A percentile compares a stretch with the other conserved stretches of the same genome.
These are phyloP conservation scores for Croton laevigatus DNA, from an alignment of 441 rosid genomes.

Conservation along the genomic window DNA sequence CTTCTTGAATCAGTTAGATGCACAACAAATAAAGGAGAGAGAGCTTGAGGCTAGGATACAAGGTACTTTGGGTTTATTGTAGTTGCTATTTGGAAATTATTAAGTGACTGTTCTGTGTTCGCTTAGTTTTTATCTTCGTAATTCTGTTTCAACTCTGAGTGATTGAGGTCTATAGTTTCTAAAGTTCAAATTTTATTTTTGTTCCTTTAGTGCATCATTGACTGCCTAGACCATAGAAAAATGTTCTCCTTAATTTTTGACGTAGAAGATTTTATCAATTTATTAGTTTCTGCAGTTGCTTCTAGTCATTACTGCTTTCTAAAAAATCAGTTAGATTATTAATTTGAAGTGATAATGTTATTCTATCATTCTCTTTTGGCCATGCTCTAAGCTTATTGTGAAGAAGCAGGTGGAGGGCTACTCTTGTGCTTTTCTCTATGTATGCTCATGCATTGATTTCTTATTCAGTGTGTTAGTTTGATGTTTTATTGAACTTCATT, in stretches of 20 bases:
- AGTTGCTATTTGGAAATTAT: background rate
- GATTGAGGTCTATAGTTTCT: background rate
- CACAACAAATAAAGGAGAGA: conserved; percentile 45
- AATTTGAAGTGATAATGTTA: background rate
- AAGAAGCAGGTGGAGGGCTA: conserved; percentile 3
- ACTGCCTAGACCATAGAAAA: background rate
- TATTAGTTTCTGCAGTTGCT: background rate
- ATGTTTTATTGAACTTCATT: background rate
- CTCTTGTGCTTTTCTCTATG: background rate
- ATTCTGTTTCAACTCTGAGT: background rate
- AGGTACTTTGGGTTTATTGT: conserved; percentile 29
- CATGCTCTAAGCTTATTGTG: background rate
- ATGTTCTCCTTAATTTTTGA: background rate
- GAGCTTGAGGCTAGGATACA: conserved; percentile 37
- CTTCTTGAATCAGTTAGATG: conserved; percentile 33
- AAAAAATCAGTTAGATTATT: background rate
- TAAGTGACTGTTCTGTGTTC: no score
- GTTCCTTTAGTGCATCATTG: background rate
- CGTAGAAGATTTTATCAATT: background rate
- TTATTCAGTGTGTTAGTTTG: background rate
- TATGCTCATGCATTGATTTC: background rate
- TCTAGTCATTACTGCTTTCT: background rate
- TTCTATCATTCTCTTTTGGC: background rate
- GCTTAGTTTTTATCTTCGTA: background rate
- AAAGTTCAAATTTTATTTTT: background rate